Percentiles rank a stretch among this genome's conserved stretches.
Evolutionary conservation across 805 yeast species (phyloP).

Genomic region (Candida ipomoeae): DNA sequence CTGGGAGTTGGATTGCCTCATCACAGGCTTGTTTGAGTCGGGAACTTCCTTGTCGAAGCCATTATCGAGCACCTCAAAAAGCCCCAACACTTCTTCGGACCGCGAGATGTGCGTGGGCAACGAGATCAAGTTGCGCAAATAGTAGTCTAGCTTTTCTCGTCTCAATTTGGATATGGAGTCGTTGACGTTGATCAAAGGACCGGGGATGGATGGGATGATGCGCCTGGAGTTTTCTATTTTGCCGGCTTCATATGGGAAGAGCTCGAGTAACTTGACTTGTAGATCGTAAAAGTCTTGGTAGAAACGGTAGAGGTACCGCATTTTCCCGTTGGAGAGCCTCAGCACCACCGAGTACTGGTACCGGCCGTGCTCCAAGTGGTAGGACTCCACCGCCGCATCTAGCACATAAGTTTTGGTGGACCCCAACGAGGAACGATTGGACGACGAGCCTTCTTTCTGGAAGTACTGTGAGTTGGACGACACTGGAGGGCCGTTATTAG

Average conservation of each 20-base stretch:
- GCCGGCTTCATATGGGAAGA: constrained; percentile 92
- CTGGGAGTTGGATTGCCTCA: constrained; percentile 41
- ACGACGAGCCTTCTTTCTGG: constrained; percentile 19
- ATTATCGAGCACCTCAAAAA: constrained; percentile 61
- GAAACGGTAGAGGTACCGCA: constrained; percentile 73
- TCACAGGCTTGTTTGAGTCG: constrained; percentile 31
- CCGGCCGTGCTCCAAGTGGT: constrained; percentile 76
- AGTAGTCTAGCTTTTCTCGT: constrained; percentile 50
- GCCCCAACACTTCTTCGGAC: constrained; percentile 59
- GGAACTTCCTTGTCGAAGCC: constrained; percentile 55
- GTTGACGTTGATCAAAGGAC: constrained; percentile 88
- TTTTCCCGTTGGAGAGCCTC: constrained; percentile 60
- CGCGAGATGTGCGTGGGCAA: constrained; percentile 76
- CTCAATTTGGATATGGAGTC: constrained; percentile 59
- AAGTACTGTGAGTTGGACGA: constrained; percentile 38
- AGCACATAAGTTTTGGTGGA: constrained; percentile 37
- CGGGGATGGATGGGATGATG: constrained; percentile 90
- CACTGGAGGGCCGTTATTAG: constrained; percentile 27
- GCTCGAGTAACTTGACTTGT: constrained; percentile 76
- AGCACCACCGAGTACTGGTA: constrained; percentile 83
- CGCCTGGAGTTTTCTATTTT: constrained; percentile 71
- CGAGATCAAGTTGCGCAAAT: constrained; percentile 53
- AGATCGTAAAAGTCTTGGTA: constrained; percentile 96
- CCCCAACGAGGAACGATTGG: constrained; percentile 31
- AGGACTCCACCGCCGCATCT: constrained; percentile 75